Base-by-base conservation (phyloP, 208 protist species). In the Leishmania gerbilli region DNA sequence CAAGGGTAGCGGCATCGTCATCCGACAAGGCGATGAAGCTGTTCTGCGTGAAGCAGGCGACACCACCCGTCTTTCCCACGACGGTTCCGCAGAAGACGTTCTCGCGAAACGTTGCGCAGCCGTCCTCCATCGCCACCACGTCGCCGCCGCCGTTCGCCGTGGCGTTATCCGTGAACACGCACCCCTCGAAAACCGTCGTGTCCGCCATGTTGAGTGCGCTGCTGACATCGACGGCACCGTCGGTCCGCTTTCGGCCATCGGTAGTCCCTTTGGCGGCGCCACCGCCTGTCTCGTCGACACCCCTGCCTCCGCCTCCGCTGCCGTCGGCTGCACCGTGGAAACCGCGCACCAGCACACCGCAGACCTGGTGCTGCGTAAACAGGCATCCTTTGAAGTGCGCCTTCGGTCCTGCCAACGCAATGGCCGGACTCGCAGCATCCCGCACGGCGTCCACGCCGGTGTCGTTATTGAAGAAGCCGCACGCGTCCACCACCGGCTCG, bases 81-180 rank as follows among this genome's bases (percentile, higher is more conserved):
- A 95, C 83, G 49, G 88, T 94, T 65, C 93, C 95, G 37, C 78
- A 77, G 47, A 96, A 94, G n/a, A 92, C 74, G 82, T 89, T 94
- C n/a, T 86, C 76, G 37, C 84, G 81, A 71, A 97, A 94, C 45
- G 83, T 71, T 13, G 88, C 91, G 85, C 83, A 87, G 65, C 92
- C 92, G 27, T 78, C 67, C 60, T 90, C 80, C 60, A 91, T 81
- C 42, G 89, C 69, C 31, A 96, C 77, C 68, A 95, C 91, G 72
- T 97, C 95, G 27, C 95, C 93, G 31, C 69, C 79, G 8, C 69
- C 83, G 8, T 79, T 76, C 7, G 87, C 76, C 56, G 82, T 86
- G 37, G 47, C 55, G 58, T 96, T 97, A 55, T 88, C 71, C 0
- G 56, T 31, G 71, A 97, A 97, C 62, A 90, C 92, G 81, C 91